Evolutionary conservation across 306 rosid genomes (phyloP).

Genomic region (Parietaria judaica): DNA sequence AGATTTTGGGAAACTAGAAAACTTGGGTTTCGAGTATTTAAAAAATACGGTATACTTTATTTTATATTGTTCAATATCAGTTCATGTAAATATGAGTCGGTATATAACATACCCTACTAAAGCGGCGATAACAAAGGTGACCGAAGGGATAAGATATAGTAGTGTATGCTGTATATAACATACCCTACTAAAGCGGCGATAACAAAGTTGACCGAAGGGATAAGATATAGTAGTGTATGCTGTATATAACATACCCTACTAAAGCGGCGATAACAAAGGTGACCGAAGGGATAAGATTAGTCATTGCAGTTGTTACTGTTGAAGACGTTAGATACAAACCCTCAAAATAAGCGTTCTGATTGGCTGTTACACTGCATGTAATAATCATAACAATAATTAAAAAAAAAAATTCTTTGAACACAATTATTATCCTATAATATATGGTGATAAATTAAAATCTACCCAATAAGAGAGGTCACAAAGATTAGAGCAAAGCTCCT

Average conservation of each 20-base stretch:
- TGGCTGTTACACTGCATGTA: conserved; percentile 39
- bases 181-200: conserved; percentile 57
- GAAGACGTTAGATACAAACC: conserved; percentile 57
- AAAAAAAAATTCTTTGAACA: background rate
- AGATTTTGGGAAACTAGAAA: no score
- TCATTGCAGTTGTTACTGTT: conserved; percentile 55
- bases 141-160: conserved; percentile 52
- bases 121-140: conserved; percentile 53
- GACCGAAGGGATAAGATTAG: conserved; percentile 55
- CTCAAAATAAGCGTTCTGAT: conserved; percentile 58
- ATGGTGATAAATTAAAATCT: background rate
- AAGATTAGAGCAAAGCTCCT: conserved; percentile 48
- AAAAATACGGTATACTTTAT: background rate
- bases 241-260: conserved; percentile 35
- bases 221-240: conserved; percentile 23
- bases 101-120: conserved; percentile 38
- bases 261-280: conserved; percentile 52
- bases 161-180: background rate
- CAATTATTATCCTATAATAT: no score
- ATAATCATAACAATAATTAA: background rate
- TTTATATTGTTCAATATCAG: background rate
- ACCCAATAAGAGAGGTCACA: conserved; percentile 55
- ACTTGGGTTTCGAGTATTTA: background rate
- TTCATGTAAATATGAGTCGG: background rate
- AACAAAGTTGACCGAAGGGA: conserved; percentile 57